These are phyloP conservation scores for Schizophyllum commune DNA, from an alignment of 1,284 basidiomycete species.

Conservation along the genomic window DNA sequence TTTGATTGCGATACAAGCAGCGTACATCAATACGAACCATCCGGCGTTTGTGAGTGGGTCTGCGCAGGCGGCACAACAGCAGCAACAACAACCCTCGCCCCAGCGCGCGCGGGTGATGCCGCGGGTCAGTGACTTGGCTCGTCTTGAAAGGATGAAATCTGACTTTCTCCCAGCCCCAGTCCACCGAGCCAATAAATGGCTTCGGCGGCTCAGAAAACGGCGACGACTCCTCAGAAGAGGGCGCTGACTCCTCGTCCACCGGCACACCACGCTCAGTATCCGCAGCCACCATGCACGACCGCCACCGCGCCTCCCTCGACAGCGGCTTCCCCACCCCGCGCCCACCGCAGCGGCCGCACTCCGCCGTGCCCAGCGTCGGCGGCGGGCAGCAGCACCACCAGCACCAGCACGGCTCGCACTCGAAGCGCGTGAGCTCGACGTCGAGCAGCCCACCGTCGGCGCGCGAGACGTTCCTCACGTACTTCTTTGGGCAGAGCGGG, in stretches of 20 bases:
- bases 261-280: conserved; percentile 68
- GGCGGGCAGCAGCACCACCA: conserved; percentile 11
- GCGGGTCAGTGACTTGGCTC: conserved; percentile 36
- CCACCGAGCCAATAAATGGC: conserved; percentile 51
- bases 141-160: not conserved
- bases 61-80: conserved; percentile 46
- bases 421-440: conserved; percentile 12
- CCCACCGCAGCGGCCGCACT: not conserved
- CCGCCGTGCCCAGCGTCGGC: conserved; percentile 12
- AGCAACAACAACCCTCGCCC: conserved; percentile 16
- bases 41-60: conserved; percentile 80
- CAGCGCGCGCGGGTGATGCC: conserved; percentile 35
- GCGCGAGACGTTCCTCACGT: conserved; percentile 88
- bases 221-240: conserved; percentile 50
- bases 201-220: conserved; percentile 44
- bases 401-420: conserved; percentile 14
- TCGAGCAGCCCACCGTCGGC: conserved; percentile 25
- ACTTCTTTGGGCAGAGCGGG: conserved; percentile 88
- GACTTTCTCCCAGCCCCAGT: conserved; percentile 36
- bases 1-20: conserved; percentile 94
- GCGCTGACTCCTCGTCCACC: conserved; percentile 39
- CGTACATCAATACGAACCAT: conserved; percentile 99
- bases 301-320: conserved; percentile 33
- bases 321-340: conserved; percentile 15
- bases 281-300: conserved; percentile 73